Evolutionary conservation across 2,329 filamentous ascomycete species (phyloP).

Genomic region (Xylariaceae sp.): DNA sequence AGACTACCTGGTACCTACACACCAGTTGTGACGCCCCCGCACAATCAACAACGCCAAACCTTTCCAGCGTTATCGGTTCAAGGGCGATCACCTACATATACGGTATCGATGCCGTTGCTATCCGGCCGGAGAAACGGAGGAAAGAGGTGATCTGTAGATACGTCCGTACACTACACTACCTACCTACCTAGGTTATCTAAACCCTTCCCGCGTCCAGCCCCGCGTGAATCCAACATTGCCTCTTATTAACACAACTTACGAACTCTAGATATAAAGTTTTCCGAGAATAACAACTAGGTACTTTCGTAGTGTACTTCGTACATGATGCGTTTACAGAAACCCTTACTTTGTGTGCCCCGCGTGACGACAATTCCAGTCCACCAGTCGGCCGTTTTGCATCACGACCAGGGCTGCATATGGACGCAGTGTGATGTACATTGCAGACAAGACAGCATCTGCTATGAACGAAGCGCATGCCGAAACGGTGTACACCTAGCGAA

Average conservation of each 20-base stretch:
- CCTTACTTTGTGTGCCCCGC: background rate
- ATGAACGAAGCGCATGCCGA: background rate
- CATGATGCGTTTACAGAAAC: background rate
- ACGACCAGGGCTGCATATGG: background rate
- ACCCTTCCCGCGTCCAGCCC: background rate
- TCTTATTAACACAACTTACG: background rate
- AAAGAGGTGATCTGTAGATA: background rate
- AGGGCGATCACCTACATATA: background rate
- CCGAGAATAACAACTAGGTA: background rate
- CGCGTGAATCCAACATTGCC: background rate
- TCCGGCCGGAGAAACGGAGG: background rate
- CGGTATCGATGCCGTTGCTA: background rate
- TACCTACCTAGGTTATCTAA: too few relatives aligned
- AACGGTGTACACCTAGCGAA: background rate
- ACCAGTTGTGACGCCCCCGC: background rate
- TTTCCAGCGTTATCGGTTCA: background rate
- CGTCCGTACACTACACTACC: background rate
- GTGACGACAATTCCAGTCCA: background rate
- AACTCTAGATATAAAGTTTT: background rate
- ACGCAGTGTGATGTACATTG: background rate
- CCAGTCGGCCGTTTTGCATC: background rate
- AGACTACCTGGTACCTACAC: too few relatives aligned
- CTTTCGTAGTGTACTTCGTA: background rate
- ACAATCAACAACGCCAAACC: background rate
- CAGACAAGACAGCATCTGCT: background rate